Percentiles rank a stretch among this genome's conserved stretches.
These are phyloP conservation scores for Datura wrightii DNA, from an alignment of 257 asterid genomes.

Conservation along the genomic window DNA sequence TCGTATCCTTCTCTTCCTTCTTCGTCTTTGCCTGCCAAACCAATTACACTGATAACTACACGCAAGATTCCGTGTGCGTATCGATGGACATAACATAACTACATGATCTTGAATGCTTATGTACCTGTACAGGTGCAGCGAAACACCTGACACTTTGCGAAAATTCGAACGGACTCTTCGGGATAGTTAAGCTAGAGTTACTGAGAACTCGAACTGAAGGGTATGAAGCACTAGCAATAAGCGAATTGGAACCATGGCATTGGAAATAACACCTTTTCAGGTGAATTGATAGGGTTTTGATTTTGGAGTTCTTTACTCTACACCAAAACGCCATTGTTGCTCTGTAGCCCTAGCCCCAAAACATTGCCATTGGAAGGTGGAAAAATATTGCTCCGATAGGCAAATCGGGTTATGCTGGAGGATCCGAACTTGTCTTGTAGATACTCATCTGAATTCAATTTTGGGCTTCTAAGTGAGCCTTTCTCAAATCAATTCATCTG, in stretches of 20 bases:
- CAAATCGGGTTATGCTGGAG: neutral
- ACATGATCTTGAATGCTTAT: neutral
- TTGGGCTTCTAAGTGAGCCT: conserved; percentile 19
- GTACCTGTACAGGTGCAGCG: conserved; percentile 75
- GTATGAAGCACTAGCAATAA: conserved; percentile 40
- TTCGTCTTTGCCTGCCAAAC: conserved; percentile 47
- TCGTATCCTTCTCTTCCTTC: conserved; percentile 54
- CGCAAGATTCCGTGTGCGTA: neutral
- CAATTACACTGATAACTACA: conserved; percentile 7
- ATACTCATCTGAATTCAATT: neutral
- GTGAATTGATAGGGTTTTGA: conserved; percentile 41
- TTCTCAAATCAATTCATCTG: neutral
- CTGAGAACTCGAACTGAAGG: conserved; percentile 35
- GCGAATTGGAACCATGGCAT: conserved; percentile 37
- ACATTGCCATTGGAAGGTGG: neutral
- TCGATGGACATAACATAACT: neutral
- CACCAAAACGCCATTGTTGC: conserved; percentile 64
- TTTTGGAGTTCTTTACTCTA: conserved; percentile 60
- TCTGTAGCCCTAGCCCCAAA: neutral
- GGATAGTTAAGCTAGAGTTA: conserved; percentile 33
- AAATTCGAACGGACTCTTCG: conserved; percentile 39
- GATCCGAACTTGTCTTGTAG: neutral
- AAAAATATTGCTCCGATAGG: conserved; percentile 35
- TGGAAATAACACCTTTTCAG: conserved; percentile 45
- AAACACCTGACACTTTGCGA: conserved; percentile 57